Conservation (phyloP, 352 stramenopile genomes). For the Globisporangium middletonii region DNA sequence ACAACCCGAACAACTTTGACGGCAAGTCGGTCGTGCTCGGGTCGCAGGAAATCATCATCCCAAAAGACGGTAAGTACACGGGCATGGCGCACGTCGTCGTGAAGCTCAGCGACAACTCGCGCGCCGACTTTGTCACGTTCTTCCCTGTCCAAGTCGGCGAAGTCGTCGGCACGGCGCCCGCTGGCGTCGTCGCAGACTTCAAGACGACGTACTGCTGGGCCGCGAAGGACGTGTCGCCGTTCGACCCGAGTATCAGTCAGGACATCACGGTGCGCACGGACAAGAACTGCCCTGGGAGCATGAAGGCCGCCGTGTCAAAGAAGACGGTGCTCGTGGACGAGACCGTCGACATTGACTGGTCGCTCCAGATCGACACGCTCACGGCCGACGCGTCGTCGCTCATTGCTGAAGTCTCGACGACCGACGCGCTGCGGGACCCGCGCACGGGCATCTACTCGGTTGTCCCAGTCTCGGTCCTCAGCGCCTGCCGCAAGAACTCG, state of each 20-base stretch:
- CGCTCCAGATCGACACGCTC: constrained; percentile 49
- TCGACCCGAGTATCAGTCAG: constrained; percentile 45
- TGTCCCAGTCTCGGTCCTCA: constrained; percentile 69
- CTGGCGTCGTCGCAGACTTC: constrained; percentile 44
- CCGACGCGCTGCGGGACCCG: constrained; percentile 44
- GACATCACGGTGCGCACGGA: constrained; percentile 58
- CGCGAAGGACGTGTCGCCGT: constrained; percentile 42
- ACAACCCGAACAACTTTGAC: constrained; percentile 68
- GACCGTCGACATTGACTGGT: constrained; percentile 50
- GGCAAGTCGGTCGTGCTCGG: constrained; percentile 46
- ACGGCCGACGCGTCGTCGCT: constrained; percentile 43
- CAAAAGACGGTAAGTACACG: constrained; percentile 76
- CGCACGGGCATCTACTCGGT: constrained; percentile 49
- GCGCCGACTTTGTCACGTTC: constrained; percentile 72
- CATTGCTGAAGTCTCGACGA: constrained; percentile 61
- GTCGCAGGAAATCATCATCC: constrained; percentile 58
- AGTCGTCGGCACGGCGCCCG: constrained; percentile 40
- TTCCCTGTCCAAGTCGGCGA: constrained; percentile 74
- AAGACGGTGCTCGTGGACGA: constrained; percentile 42
- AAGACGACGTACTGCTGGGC: constrained; percentile 78
- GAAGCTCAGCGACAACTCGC: constrained; percentile 56
- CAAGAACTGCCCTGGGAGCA: constrained; percentile 54
- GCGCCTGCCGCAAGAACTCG: constrained; percentile 47
- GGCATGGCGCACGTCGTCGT: constrained; percentile 66
- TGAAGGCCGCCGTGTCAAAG: constrained; percentile 55